These are phyloP conservation scores for Bryoerythrophyllum caledonicum DNA, from an alignment of 225 moss, liverwort and hornwort genomes.

Conservation along the genomic window DNA sequence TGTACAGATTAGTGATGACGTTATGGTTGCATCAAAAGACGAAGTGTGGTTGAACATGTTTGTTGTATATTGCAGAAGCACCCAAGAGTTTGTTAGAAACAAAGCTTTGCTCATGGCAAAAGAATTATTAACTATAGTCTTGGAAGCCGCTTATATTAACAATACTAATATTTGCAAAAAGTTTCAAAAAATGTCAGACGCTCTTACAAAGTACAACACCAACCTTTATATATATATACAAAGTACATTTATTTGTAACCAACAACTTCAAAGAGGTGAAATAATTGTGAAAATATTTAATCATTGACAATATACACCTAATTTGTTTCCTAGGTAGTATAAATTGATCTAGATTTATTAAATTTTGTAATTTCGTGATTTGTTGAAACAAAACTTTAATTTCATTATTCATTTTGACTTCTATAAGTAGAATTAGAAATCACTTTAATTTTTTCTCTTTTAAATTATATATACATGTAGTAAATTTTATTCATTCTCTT, in stretches of 20 bases:
- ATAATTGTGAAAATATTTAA: not conserved
- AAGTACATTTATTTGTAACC: not conserved
- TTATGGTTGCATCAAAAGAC: slow-evolving; percentile 31
- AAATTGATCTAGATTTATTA: not conserved
- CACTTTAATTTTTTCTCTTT: not conserved
- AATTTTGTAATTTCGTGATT: not conserved
- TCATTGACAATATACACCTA: no score
- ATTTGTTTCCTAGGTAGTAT: not conserved
- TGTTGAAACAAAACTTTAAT: no score
- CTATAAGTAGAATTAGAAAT: not conserved
- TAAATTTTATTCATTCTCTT: rapidly evolving
- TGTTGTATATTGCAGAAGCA: slow-evolving; percentile 39
- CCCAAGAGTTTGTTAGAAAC: slow-evolving; percentile 29
- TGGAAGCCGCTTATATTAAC: slow-evolving; percentile 28
- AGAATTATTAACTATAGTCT: slow-evolving; percentile 34
- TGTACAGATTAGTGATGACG: slow-evolving; percentile 36
- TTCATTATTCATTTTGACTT: not conserved
- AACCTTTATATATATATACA: not conserved
- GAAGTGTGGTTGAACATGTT: slow-evolving; percentile 55
- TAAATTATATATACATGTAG: not conserved
- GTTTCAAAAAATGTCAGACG: slow-evolving; percentile 37
- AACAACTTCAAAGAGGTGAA: not conserved
- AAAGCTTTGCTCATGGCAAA: slow-evolving; percentile 39
- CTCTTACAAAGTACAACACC: slow-evolving; percentile 31
- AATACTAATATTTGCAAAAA: slow-evolving; percentile 36